Evolutionary conservation across 2,329 filamentous ascomycete species (phyloP).

Genomic region (Phyllosticta paracitricarpa): DNA sequence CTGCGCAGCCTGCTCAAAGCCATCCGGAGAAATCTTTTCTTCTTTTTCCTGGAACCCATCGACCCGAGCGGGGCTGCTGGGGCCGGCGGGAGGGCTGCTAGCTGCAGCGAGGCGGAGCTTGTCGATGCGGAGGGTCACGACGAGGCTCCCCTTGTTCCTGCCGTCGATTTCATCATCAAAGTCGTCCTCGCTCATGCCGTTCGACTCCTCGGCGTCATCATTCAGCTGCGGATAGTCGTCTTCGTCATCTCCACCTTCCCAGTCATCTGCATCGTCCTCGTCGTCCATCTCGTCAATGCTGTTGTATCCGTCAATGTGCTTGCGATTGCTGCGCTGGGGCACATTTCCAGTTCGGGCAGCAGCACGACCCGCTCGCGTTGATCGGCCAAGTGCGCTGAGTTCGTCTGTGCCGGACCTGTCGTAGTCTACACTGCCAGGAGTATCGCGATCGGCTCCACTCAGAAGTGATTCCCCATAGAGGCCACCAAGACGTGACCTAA

Average conservation of each 20-base stretch:
- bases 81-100: constrained; percentile 4
- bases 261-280: constrained; percentile 57
- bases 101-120: constrained; percentile 1
- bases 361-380: constrained; percentile 26
- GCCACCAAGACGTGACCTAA: constrained; percentile 55
- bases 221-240: constrained; percentile 53
- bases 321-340: constrained; percentile 31
- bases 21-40: not conserved
- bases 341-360: constrained; percentile 17
- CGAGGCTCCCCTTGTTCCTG: constrained; percentile 3
- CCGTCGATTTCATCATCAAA: constrained; percentile 17
- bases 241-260: constrained; percentile 64
- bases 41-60: not conserved
- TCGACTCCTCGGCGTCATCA: constrained; percentile 43
- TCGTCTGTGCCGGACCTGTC: constrained; percentile 37
- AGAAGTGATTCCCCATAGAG: constrained; percentile 54
- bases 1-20: not conserved
- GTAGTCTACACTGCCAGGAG: constrained; percentile 33
- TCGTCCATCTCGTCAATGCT: constrained; percentile 56
- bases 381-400: constrained; percentile 28
- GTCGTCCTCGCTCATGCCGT: constrained; percentile 32
- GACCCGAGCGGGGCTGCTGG: not conserved
- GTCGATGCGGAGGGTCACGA: constrained; percentile 3
- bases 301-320: constrained; percentile 46
- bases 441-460: constrained; percentile 37